Conservation (phyloP, 805 yeast species). For the Scheffersomyces lignosus region DNA sequence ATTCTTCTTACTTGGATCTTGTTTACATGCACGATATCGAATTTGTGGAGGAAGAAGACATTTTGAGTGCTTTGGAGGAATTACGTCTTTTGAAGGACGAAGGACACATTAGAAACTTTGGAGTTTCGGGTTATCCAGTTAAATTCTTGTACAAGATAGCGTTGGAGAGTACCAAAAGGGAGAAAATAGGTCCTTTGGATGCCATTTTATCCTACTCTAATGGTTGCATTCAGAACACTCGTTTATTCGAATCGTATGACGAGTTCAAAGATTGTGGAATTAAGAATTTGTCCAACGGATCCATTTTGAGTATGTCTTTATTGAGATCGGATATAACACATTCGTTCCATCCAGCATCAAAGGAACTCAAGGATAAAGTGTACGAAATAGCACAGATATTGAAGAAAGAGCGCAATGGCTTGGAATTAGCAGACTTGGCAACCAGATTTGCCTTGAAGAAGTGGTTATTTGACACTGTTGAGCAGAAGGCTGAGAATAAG, state of each 20-base stretch:
- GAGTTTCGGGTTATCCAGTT: conserved; percentile 87
- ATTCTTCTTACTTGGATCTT: conserved; percentile 70
- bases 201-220: conserved; percentile 77
- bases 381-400: conserved; percentile 43
- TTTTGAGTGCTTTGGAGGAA: conserved; percentile 62
- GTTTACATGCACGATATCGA: conserved; percentile 91
- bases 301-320: conserved; percentile 86
- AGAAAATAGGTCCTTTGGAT: conserved; percentile 65
- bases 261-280: conserved; percentile 57
- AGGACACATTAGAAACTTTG: conserved; percentile 65
- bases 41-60: conserved; percentile 58
- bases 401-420: conserved; percentile 30
- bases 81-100: conserved; percentile 58
- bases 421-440: conserved; percentile 80
- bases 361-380: conserved; percentile 55
- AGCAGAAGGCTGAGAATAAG: conserved; percentile 5
- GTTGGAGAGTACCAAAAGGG: conserved; percentile 25
- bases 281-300: conserved; percentile 68
- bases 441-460: conserved; percentile 68
- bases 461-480: conserved; percentile 47
- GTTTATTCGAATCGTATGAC: conserved; percentile 46
- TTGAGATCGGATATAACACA: conserved; percentile 67
- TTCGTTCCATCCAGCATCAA: conserved; percentile 78
- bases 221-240: conserved; percentile 76
- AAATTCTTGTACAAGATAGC: conserved; percentile 61